Evolutionary conservation across 2,329 filamentous ascomycete genomes (phyloP), one percentile per base, ranked within the genome.

Genomic region (Capronia coronata): DNA sequence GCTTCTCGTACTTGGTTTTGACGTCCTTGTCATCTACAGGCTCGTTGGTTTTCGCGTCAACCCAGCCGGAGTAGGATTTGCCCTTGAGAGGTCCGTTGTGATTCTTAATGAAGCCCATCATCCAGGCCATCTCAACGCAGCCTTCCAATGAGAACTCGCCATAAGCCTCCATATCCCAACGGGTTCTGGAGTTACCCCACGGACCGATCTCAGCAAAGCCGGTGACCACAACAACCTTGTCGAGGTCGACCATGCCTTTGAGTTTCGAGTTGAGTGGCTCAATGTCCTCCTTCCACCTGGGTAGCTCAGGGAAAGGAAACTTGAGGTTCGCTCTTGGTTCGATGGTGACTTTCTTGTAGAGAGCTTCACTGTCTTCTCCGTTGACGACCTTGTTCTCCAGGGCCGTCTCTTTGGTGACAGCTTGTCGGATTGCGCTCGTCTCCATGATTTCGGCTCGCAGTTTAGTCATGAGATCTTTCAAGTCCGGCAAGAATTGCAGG

Each of bases 61-160:
- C 87, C 89, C 75, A 98, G 61, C 93, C 93, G 59, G 91, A 88
- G 73, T 98, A 97, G 58, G 86, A 86, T 74, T 94, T 86, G 67
- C 93, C 93, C 75, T 98, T 98, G 67, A 98, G 81, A 25, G 84
- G 83, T 14, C 93, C 93, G 62, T 97, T 97, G 75, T 95, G 87
- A 70, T 98, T 94, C 78, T 91, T 96, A 75, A 98, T 97, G 52
- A 97, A 82, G 65, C 93, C 93, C 91, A 97, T 98, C 69, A 98
- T 88, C 93, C 93, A 98, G 25, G 93, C 90, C 93, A 98, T 98
- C 71, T 98, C 93, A 53, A 98, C 85, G 64, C 93, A 97, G 23
- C 93, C 93, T 70, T 98, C 94, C 11, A 98, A 80, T 7, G 93
- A 97, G 74, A 98, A 98, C 65, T 95, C 80, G 65, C 93, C 93